Base-by-base conservation (phyloP, 805 yeast genomes). In the Diddensiella santjacobensis region DNA sequence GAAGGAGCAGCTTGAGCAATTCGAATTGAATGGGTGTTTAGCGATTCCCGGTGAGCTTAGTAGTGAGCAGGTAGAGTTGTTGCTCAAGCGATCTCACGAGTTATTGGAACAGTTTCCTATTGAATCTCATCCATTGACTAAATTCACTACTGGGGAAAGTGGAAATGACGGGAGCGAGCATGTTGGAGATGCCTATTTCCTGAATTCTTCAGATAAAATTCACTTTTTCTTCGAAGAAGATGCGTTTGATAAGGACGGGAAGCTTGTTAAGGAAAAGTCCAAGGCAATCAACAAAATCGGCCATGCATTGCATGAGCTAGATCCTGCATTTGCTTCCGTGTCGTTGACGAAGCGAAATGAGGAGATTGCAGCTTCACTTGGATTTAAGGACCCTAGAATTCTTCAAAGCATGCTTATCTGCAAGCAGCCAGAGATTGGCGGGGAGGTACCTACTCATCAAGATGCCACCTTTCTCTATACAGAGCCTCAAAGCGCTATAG, bases 401-500 rank as follows among this genome's bases (percentile, higher is more conserved):
- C 71, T 85, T 35, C 95, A 86, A 61, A 78, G 86, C 51, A 86
- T 86, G 95, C 67, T 83, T 26, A 83, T 86, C 33, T 81, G 85
- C 66, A 86, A 86, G 60, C 91, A 85, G 59, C 88, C 91, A 0
- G 78, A 77, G 45, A 79, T 79, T 37, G 84, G 84, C 3, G 83
- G 81, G 2, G 81, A 79, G 33, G 95, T 86, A 1, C 91, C 91
- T 2, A 70, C 84, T 1, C 95, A 86, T 58, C 84, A 82, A 46
- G 95, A 86, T 61, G 88, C 80, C 2, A 79, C 80, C 2, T 86
- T 86, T 56, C 69, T 86, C 22, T 85, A 72, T 63, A 85, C 93
- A 0, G 69, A 78, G 15, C 95, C 95, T 2, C 81, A 76, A 44
- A 68, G 79, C 2, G 87, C 89, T 0, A 63, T 84, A 35, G 95